These are phyloP conservation scores for Detonula confervacea DNA, from an alignment of 352 stramenopile species.

Conservation along the genomic window DNA sequence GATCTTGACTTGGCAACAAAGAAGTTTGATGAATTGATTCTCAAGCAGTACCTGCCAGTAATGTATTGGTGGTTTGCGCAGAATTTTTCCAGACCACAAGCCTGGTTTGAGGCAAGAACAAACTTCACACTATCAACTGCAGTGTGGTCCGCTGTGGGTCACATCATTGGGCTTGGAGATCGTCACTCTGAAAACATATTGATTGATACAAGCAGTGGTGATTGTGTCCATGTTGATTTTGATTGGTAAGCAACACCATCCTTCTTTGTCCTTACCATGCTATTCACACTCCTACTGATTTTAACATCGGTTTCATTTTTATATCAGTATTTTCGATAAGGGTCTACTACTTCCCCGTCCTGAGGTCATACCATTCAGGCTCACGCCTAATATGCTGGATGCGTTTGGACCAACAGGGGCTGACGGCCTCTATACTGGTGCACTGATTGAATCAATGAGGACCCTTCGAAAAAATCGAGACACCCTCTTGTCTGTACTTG, in stretches of 20 bases:
- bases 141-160: conserved; percentile 87
- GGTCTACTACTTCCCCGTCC: conserved; percentile 93
- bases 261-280: conserved; percentile 1
- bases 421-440: conserved; percentile 93
- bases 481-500: conserved; percentile 97
- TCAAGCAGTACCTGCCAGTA: conserved; percentile 92
- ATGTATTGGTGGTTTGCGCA: conserved; percentile 99
- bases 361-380: conserved; percentile 99
- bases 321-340: conserved; percentile 98
- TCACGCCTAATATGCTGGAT: conserved; percentile 99
- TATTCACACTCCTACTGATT: no score
- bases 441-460: conserved; percentile 89
- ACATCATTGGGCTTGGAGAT: conserved; percentile 91
- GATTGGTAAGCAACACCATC: conserved; percentile 75
- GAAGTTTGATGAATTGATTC: conserved; percentile 90
- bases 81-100: conserved; percentile 96
- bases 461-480: conserved; percentile 95
- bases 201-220: conserved; percentile 95
- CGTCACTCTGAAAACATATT: conserved; percentile 99
- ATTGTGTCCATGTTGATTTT: conserved; percentile 99
- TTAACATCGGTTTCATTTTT: conserved; percentile 4
- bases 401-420: conserved; percentile 97
- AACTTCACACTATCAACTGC: conserved; percentile 90
- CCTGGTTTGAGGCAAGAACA: conserved; percentile 96
- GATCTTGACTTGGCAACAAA: conserved; percentile 83